Evolutionary conservation across 1,284 basidiomycete genomes (phyloP), one percentile per base, ranked within the genome.

Genomic region (Malassezia sp.): DNA sequence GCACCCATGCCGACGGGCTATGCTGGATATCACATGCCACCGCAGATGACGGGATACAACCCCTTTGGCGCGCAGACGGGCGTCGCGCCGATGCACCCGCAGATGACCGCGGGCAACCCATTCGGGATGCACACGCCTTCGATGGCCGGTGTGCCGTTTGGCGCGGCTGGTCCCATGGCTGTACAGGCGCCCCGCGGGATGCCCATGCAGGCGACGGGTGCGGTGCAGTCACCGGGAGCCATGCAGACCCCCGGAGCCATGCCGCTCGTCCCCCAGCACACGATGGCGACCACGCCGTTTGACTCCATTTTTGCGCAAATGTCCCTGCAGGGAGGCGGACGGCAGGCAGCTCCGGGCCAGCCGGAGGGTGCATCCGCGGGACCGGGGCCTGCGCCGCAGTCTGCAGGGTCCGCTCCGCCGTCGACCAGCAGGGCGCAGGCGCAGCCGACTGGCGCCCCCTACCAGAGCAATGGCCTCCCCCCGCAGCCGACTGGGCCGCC

Each of bases 71-170:
- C 48, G 14, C 61, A 57, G 32, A 27, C 36, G 31, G 18, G 5
- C 10, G 30, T 42, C 30, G 23, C 72, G 10, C 62, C 67, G 3
- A 53, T 85, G 47, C 73, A 81, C 49, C 80, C 83, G 18, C 84
- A 86, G 67, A 60, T 72, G 17, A 89, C 85, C 1, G 86, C 84
- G 3, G 75, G 77, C 31, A 85, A 84, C 62, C 80, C 81, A 0
- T 84, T 85, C 76, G 72, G 81, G 15, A 53, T 50, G 45, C 55
- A 50, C n/a, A n/a, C n/a, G n/a, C n/a, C n/a, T n/a, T n/a, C n/a
- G n/a, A n/a, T n/a, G n/a, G n/a, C n/a, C n/a, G n/a, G n/a, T n/a
- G n/a, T n/a, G n/a, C n/a, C n/a, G n/a, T n/a, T n/a, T n/a, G n/a
- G n/a, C n/a, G n/a, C n/a, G n/a, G n/a, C n/a, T n/a, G n/a, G n/a